Base-by-base conservation (phyloP, 108 stramenopile species). In the Chaetoceros muelleri region DNA sequence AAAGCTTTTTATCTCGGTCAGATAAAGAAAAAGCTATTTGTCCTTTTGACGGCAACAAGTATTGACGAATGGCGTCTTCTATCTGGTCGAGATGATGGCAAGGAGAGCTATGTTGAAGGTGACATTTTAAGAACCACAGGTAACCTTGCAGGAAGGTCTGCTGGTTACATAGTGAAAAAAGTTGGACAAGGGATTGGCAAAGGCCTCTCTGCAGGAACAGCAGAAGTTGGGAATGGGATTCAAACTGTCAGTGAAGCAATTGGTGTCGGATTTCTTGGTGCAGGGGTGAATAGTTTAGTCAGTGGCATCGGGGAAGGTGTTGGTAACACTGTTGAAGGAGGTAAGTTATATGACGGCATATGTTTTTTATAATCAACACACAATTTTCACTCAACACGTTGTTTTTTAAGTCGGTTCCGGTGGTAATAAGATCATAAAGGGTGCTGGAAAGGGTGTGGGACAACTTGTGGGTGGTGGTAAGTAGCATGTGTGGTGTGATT, bases 11-110 rank as follows among this genome's bases (percentile, higher is more conserved):
- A 93, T 51, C 57, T 78, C 34, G 65, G 81, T 0, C 66, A 80
- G 45, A 79, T 90, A 58, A 93, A 93, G 61, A 72, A 78, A 19
- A 87, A 93, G 65, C 47, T 89, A 58, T 67, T 89, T 21, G 66
- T 79, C 18, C 55, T 93, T 2, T 64, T 93, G 62, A 73, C 79
- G 13, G 75, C 92, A 0, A 78, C 84, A n/a, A 90, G 77, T 58
- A 59, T 93, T 29, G 77, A 93, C 48, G 87, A 93, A 47, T 93
- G 92, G 92, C 82, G 78, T 54, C 71, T 61, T 58, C 75, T 93
- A 21, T 76, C 87, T 18, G 82, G 74, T 40, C 73, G 92, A 40
- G 84, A 83, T 24, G 72, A 70, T 48, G 87, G 92, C 17, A 81
- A 85, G 28, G 86, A 92, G 54, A 84, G 82, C 51, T 87, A 75